Base-by-base conservation (phyloP, 768 basidiomycete genomes). In the Lyophyllum shimeji region DNA sequence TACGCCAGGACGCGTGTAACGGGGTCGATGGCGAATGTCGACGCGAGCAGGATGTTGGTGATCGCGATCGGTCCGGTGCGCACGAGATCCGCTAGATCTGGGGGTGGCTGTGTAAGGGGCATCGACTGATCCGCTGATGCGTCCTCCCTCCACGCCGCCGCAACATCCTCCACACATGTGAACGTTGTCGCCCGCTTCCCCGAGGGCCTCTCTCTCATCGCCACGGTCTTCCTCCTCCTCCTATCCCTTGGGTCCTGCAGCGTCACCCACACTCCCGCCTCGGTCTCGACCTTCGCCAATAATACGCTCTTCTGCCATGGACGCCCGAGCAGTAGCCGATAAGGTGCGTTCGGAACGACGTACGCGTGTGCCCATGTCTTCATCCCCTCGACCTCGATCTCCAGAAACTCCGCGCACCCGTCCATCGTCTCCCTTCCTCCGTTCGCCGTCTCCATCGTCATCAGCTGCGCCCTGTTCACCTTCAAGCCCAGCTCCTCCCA, bases 351-450 rank as follows among this genome's bases (percentile, higher is more conserved):
- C 0, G 59, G 59, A 0, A 67, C 54, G 1, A 68, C 53, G 18
- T 60, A 68, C 12, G 63, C 64, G 46, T 67, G 67, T 0, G 60
- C 65, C 59, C 59, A 67, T 0, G 62, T 39, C 13, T 15, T 39
- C 37, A 39, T 39, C 6, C 42, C 42, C 42, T 44, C 42, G 18
- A 44, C 42, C 65, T 18, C 45, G 56, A 17, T 67, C 29, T 0
- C 61, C 65, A 17, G 56, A 50, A n/a, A 68, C 42, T 44, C 42
- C 15, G 42, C 18, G 23, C 42, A 44, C 18, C 42, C 42, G 7
- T 7, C 42, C 42, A 44, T 44, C 42, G 42, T 20, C 18, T 44
- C 42, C 42, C 23, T 44, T 44, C 20, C 42, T 2, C 42, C 42
- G 23, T 44, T 44, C 18, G 42, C 42, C 42, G 42, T 44, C 42